Evolutionary conservation across 2,329 filamentous ascomycete species (phyloP).

Genomic region (Geosmithia putterillii): DNA sequence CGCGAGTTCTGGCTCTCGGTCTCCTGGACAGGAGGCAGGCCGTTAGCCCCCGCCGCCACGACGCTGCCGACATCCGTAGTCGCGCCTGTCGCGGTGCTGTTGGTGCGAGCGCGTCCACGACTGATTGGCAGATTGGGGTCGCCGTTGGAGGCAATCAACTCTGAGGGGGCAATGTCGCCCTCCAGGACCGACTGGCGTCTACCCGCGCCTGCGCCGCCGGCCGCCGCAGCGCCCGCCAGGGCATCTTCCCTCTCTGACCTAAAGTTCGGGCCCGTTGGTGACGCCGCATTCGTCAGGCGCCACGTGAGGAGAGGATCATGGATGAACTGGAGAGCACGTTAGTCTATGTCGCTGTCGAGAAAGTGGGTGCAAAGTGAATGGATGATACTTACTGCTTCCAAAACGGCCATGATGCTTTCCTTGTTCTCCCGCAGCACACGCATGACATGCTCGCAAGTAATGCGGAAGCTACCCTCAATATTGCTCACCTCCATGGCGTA

Average conservation of each 20-base stretch:
- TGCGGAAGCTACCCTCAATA: constrained; percentile 96
- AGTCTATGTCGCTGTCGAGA: neutral
- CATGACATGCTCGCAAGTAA: constrained; percentile 98
- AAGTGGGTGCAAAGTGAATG: neutral
- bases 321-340: constrained; percentile 57
- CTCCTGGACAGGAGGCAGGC: constrained; percentile 19
- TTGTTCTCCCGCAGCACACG: constrained; percentile 92
- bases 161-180: constrained; percentile 44
- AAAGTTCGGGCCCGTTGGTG: constrained; percentile 56
- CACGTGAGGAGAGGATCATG: constrained; percentile 98
- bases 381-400: constrained; percentile 68
- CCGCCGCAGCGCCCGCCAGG: constrained; percentile 29
- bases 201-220: constrained; percentile 22
- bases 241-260: constrained; percentile 45
- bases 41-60: constrained; percentile 5
- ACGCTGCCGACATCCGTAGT: constrained; percentile 20
- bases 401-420: constrained; percentile 93
- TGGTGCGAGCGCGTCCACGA: constrained; percentile 45
- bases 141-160: constrained; percentile 31
- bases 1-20: constrained; percentile 84
- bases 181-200: constrained; percentile 62
- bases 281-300: constrained; percentile 61
- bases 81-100: constrained; percentile 33
- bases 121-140: constrained; percentile 33
- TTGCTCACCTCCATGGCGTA: constrained; percentile 99